Evolutionary conservation across 805 yeast species (phyloP), one percentile per base, ranked within the genome.

Genomic region (Lipomyces oligophaga): DNA sequence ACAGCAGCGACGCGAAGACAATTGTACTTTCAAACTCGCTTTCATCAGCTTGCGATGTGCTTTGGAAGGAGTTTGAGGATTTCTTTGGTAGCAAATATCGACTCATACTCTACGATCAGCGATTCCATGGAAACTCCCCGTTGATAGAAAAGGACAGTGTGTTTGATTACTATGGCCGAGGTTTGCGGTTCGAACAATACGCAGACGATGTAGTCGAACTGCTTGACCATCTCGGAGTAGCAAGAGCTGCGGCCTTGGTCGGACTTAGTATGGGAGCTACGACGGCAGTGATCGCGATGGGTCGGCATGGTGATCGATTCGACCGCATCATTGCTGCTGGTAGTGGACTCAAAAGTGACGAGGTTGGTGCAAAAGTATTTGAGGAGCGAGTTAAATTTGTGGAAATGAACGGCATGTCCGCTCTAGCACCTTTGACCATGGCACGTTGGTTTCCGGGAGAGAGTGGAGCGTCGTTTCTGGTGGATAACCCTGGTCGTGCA

Each of bases 191-290:
- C 25, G 51, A 42, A 5, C 42, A 52, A 16, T 35, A 40, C 27
- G 55, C 54, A n/a, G 43, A 49, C 31, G 56, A 52, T 22, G 49
- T 45, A 8, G 26, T 34, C 32, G 49, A 26, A 13, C 33, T 52
- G 28, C 24, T 52, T 15, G 56, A 52, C 30, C 54, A 52, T 31
- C 40, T 52, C 20, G 39, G 43, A 10, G 41, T 52, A 18, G 50
- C 47, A 11, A 33, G 46, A 1, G 22, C 49, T 19, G 50, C 41
- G 20, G 56, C 44, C 7, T 43, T 52, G 15, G 36, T 52, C 24
- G 56, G 56, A 18, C 48, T 52, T 16, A 46, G 52, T 21, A 52
- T 52, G 56, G 56, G 56, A 22, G 52, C 53, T 10, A 52, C 53
- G 15, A 52, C 56, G 3, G 43, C 56, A 5, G 8, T 52, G 13